Conservation (phyloP, 805 yeast genomes). For the Yamadazyma takamatsuzukensis region DNA sequence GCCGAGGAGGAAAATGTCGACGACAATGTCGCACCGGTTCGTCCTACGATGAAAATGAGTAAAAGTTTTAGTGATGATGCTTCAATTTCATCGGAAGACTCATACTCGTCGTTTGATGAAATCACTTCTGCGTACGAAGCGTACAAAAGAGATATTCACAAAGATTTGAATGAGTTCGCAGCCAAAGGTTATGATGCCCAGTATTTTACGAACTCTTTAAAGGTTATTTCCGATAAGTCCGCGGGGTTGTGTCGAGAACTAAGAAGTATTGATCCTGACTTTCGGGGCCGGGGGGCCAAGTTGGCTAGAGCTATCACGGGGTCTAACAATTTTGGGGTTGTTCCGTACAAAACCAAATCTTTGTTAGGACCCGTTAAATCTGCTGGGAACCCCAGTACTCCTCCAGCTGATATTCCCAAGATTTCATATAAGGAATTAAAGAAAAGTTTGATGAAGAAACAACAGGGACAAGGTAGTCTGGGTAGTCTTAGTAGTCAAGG, state of each 20-base stretch:
- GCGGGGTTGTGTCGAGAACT: constrained; percentile 32
- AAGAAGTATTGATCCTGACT: constrained; percentile 34
- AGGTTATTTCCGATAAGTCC: constrained; percentile 32
- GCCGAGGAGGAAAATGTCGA: constrained; percentile 1
- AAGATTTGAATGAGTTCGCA: constrained; percentile 12
- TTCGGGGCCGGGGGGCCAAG: constrained; percentile 38
- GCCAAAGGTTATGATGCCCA: constrained; percentile 18
- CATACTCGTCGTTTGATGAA: constrained; percentile 39
- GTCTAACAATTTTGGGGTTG: constrained; percentile 34
- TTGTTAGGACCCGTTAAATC: constrained; percentile 30
- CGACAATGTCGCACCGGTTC: neutral
- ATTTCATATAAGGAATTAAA: constrained; percentile 34
- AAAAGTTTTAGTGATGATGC: constrained; percentile 2
- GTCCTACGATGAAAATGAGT: neutral
- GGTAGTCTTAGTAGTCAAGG: constrained; percentile 1
- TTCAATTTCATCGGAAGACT: constrained; percentile 21
- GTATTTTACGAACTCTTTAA: constrained; percentile 26
- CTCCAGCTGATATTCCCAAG: constrained; percentile 10
- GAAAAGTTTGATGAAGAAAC: constrained; percentile 7
- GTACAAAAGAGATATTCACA: constrained; percentile 21
- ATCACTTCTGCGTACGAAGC: constrained; percentile 29
- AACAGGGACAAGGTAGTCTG: neutral
- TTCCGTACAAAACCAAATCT: constrained; percentile 42
- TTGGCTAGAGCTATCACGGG: constrained; percentile 42
- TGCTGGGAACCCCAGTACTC: constrained; percentile 7